Conservation (phyloP, 108 stramenopile species). For the Mediolabrus comicus region DNA sequence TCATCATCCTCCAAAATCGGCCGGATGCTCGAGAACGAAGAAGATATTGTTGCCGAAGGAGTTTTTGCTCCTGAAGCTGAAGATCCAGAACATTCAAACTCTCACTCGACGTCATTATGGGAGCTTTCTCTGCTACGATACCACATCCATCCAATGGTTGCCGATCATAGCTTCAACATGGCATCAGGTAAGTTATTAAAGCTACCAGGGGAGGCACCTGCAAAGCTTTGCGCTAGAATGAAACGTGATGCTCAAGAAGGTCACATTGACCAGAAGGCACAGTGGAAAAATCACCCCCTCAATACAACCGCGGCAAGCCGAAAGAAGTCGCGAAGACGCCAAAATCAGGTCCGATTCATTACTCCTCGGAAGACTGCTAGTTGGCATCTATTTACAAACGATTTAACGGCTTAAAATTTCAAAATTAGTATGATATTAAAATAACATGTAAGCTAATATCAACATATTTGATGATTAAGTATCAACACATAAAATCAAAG, state of each 20-base stretch:
- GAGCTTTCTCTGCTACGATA: slow-evolving; percentile 70
- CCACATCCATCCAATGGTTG: slow-evolving; percentile 60
- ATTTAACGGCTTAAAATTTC: no score
- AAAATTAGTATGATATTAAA: no score
- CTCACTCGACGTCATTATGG: slow-evolving; percentile 84
- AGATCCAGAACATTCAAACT: slow-evolving; percentile 83
- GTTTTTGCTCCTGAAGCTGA: slow-evolving; percentile 61
- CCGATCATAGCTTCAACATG: slow-evolving; percentile 56
- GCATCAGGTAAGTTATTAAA: slow-evolving; percentile 56
- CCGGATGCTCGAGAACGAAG: slow-evolving; percentile 82
- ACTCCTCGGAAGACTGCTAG: slow-evolving; percentile 54
- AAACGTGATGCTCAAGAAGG: slow-evolving; percentile 49
- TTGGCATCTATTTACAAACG: slow-evolving; percentile 38
- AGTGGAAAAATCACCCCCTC: slow-evolving; percentile 68
- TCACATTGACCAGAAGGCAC: slow-evolving; percentile 49
- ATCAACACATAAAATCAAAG: no score
- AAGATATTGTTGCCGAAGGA: slow-evolving; percentile 80
- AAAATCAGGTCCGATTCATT: slow-evolving; percentile 55
- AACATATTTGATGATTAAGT: no score
- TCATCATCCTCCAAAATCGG: slow-evolving; percentile 40
- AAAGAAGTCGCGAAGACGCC: slow-evolving; percentile 28
- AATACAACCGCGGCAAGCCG: background rate
- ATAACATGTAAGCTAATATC: no score
- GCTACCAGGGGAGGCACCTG: slow-evolving; percentile 72
- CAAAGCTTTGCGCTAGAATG: slow-evolving; percentile 43